phyloP scores from a whole-genome alignment of 2,329 filamentous ascomycete genomes.

The Phaeosphaeriaceae sp. region DNA sequence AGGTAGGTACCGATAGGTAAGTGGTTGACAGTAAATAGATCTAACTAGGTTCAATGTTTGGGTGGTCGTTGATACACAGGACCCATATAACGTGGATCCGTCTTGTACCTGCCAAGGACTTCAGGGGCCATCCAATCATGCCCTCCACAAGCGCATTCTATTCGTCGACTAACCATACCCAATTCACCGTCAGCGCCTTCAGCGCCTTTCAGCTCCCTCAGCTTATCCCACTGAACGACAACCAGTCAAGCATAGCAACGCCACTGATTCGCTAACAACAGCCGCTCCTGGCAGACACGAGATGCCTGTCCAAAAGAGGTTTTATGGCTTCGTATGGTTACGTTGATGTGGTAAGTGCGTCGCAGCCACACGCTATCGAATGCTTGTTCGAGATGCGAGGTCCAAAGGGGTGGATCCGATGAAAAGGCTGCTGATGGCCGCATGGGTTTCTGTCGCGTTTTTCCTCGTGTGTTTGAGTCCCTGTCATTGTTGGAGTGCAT shows the following conservation, averaged over 20 bases:
- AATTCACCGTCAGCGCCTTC: background rate
- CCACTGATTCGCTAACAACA: constrained; percentile 2
- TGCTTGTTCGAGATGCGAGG: constrained; percentile 1
- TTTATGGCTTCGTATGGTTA: background rate
- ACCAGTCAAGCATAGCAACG: background rate
- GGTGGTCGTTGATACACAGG: background rate
- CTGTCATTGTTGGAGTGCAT: background rate
- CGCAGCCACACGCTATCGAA: constrained; percentile 4
- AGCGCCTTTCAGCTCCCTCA: background rate
- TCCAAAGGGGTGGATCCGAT: too few relatives aligned
- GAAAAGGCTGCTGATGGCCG: too few relatives aligned
- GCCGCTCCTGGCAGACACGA: constrained; percentile 1
- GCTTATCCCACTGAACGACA: background rate
- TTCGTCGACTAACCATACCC: background rate
- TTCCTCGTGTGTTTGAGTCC: constrained; percentile 2
- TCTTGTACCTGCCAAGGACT: constrained; percentile 5
- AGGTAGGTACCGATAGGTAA: too few relatives aligned
- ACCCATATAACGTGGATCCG: background rate
- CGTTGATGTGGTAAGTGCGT: background rate
- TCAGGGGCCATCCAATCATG: constrained; percentile 9
- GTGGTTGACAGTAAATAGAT: too few relatives aligned
- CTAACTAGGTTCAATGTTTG: too few relatives aligned
- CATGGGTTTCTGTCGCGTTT: background rate
- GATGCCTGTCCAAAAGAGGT: background rate
- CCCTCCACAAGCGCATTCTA: background rate